phyloP scores from a whole-genome alignment of 2,329 filamentous ascomycete species.

The Botryotinia calthae region DNA sequence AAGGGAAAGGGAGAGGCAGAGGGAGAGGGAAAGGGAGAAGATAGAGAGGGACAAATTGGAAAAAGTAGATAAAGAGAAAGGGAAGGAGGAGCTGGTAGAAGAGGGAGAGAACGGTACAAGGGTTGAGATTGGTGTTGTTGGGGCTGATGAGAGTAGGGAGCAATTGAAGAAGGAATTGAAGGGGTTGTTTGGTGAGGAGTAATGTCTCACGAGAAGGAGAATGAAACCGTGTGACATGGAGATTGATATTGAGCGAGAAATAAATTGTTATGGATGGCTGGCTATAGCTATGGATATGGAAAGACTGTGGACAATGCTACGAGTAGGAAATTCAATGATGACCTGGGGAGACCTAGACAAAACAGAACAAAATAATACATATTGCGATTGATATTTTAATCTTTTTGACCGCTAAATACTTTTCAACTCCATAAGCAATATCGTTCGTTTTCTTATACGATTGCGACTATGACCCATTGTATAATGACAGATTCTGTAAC shows the following conservation, averaged over 20 bases:
- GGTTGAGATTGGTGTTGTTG: conserved; percentile 2
- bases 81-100: not conserved
- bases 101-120: conserved; percentile 2
- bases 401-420: not conserved
- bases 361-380: not conserved
- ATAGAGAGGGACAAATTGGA: not conserved
- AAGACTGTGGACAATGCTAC: not conserved
- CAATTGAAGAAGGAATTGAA: conserved; percentile 31
- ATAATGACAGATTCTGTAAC: not conserved
- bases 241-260: not conserved
- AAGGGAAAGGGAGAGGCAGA: conserved; percentile 19
- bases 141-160: conserved; percentile 23
- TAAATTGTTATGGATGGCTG: not conserved
- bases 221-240: not conserved
- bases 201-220: not conserved
- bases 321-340: not conserved
- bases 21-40: not conserved
- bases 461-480: not conserved
- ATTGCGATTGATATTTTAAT: not conserved
- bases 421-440: not conserved
- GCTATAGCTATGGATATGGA: not conserved
- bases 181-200: conserved; percentile 29
- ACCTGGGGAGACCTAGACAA: not conserved
- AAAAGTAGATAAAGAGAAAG: not conserved
- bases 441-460: not conserved